These are phyloP conservation scores for Malania oleifera DNA, from an alignment of 164 flowering plant genomes.

Conservation along the genomic window DNA sequence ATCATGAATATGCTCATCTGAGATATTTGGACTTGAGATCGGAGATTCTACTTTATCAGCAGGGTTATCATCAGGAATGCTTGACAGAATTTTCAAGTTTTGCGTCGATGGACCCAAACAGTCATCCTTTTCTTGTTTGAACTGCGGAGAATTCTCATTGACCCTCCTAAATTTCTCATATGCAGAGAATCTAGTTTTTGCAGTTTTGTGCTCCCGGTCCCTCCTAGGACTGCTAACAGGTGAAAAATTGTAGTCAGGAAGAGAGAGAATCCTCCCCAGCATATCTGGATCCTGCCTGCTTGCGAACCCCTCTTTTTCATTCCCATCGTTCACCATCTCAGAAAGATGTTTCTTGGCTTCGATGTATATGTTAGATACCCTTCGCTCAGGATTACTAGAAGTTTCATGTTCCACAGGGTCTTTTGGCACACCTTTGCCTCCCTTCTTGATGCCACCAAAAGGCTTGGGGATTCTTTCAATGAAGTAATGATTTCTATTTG, in stretches of 20 bases:
- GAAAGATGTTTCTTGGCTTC: conserved; percentile 85
- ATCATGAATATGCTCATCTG: conserved; percentile 17
- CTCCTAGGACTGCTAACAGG: conserved; percentile 60
- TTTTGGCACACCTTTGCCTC: conserved; percentile 21
- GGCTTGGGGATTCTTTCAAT: conserved; percentile 42
- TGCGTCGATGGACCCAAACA: conserved; percentile 17
- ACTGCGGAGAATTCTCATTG: conserved; percentile 16
- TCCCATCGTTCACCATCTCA: conserved; percentile 56
- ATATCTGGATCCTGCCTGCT: conserved; percentile 34
- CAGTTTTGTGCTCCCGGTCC: conserved; percentile 28
- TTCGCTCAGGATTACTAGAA: conserved; percentile 21
- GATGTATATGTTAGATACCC: conserved; percentile 51
- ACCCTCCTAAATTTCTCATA: conserved; percentile 15
- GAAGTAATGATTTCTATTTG: conserved; percentile 44
- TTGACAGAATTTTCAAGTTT: conserved; percentile 18
- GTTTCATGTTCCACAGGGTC: conserved; percentile 19
- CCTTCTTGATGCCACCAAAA: conserved; percentile 16
- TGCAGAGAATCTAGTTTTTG: conserved; percentile 33
- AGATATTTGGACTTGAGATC: conserved; percentile 14
- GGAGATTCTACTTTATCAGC: conserved; percentile 17
- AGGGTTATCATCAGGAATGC: conserved; percentile 14
- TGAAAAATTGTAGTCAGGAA: conserved; percentile 53
- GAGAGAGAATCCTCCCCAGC: conserved; percentile 65
- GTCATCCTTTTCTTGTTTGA: conserved; percentile 19
- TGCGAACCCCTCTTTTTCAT: conserved; percentile 30